phyloP scores from a whole-genome alignment of 805 yeast genomes.

The Wickerhamiella azymoides region DNA sequence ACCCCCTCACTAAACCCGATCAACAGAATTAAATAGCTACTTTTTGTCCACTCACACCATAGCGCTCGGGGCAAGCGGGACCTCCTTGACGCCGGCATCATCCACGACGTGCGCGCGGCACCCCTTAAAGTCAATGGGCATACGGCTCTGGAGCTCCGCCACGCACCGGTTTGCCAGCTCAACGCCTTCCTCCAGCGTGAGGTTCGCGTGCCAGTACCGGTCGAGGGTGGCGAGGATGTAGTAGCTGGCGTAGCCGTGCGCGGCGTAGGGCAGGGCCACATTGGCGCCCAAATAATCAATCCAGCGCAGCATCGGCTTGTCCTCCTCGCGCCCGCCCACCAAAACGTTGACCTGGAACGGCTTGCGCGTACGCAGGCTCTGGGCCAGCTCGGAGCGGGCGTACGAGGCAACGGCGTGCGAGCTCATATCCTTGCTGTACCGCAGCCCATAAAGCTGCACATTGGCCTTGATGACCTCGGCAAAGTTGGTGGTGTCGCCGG shows the following conservation, averaged over 20 bases:
- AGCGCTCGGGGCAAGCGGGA: not conserved
- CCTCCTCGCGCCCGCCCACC: slow-evolving; percentile 66
- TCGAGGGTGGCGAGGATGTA: slow-evolving; percentile 83
- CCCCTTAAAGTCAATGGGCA: slow-evolving; percentile 94
- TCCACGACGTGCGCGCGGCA: slow-evolving; percentile 53
- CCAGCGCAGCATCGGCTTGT: slow-evolving; percentile 62
- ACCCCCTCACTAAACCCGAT: too few species aligned
- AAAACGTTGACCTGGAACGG: slow-evolving; percentile 92
- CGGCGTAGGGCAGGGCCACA: slow-evolving; percentile 86
- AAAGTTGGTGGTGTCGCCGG: slow-evolving; percentile 92
- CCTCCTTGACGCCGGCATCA: slow-evolving; percentile 36
- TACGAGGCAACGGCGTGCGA: slow-evolving; percentile 81
- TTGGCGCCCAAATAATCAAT: slow-evolving; percentile 90
- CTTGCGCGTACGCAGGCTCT: slow-evolving; percentile 78
- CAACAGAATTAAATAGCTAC: too few species aligned
- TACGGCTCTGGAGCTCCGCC: slow-evolving; percentile 64
- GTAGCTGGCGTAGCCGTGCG: slow-evolving; percentile 98
- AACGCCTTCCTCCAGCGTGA: slow-evolving; percentile 67
- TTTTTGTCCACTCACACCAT: not conserved
- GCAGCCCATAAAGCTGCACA: slow-evolving; percentile 71
- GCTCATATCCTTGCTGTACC: slow-evolving; percentile 68
- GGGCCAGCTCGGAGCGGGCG: slow-evolving; percentile 77
- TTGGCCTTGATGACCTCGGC: slow-evolving; percentile 92
- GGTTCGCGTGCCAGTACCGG: slow-evolving; percentile 69
- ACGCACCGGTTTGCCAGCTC: slow-evolving; percentile 58